Evolutionary conservation across 371 early-diverging fungal genomes (phyloP), one percentile per base, ranked within the genome.

Genomic region (Mucor racemosus): DNA sequence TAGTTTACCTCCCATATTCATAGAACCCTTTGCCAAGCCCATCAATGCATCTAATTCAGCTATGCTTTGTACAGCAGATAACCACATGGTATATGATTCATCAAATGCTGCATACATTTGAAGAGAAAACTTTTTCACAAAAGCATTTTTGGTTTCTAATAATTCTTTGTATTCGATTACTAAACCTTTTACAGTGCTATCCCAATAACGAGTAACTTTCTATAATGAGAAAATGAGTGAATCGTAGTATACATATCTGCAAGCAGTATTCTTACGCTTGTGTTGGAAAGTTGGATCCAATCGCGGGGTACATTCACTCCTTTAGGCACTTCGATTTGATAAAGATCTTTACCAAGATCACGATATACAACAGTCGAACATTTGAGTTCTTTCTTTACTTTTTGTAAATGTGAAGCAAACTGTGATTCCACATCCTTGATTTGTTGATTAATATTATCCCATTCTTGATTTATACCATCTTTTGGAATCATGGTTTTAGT

Each of bases 341-440:
- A 97, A 9, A 94, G 86, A 71, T 99, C 99, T 75, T 99, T 99
- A 31, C 97, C 97, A 57, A 97, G 74, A 80, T 97, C 90, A 69
- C 90, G 92, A 83, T 93, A 99, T 4, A 61, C 68, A n/a, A 92
- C 60, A 40, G 84, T 79, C 34, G 79, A 66, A 5, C 78, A 80
- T 82, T 84, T 85, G 54, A 95, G 72, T 48, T 82, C 73, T 57
- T 76, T 79, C 64, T 91, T 87, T 19, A 82, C 80, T 38, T 88
- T 84, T n/a, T 71, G 66, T 42, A 95, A 68, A 68, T 95, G 86
- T 11, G 73, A 65, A 2, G 89, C 85, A 48, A 99, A 88, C 73
- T 87, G 81, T 0, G 64, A 64, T 61, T 93, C 90, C 5, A 94
- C 75, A 21, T 79, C 77, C 5, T 74, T 72, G 5, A 95, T 71